Conservation (phyloP, 768 basidiomycete genomes). For the Termitomyces sp. region DNA sequence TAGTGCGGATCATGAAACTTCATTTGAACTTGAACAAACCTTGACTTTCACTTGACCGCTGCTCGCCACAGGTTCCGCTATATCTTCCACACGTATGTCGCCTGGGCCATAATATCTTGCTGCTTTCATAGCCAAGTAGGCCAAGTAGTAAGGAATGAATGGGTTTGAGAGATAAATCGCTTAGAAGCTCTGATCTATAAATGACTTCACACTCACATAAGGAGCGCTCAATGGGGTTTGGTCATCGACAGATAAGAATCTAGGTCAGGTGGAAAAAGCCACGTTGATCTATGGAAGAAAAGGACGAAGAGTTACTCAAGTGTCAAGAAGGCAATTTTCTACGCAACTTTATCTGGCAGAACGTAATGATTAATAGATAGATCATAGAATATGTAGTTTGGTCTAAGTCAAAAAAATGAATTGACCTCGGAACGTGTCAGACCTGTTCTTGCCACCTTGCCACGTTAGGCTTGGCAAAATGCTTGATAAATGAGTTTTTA, state of each 20-base stretch:
- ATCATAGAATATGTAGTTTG: neutral
- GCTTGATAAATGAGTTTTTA: too few relatives aligned
- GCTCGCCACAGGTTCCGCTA: slow-evolving; percentile 28
- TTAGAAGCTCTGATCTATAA: neutral
- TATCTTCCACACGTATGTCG: slow-evolving; percentile 37
- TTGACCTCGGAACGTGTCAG: too few relatives aligned
- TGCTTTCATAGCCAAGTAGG: slow-evolving; percentile 23
- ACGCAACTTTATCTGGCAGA: neutral
- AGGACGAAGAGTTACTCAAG: neutral
- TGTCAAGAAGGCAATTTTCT: neutral
- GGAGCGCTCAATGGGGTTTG: too few relatives aligned
- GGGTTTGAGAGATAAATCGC: neutral
- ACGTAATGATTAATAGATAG: neutral
- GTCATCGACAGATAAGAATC: neutral
- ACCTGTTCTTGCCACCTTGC: too few relatives aligned
- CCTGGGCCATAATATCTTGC: slow-evolving; percentile 38
- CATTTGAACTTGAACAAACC: slow-evolving; percentile 17
- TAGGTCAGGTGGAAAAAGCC: neutral
- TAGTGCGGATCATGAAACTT: neutral
- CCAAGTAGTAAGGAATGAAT: neutral
- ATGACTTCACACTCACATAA: neutral
- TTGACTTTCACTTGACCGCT: slow-evolving; percentile 39
- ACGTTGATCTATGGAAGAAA: neutral
- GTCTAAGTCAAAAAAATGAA: too few relatives aligned
- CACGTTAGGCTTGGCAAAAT: too few relatives aligned